Conservation (phyloP, 192 early-diverging fungal genomes). For the Chytriomyces hyalinus region DNA sequence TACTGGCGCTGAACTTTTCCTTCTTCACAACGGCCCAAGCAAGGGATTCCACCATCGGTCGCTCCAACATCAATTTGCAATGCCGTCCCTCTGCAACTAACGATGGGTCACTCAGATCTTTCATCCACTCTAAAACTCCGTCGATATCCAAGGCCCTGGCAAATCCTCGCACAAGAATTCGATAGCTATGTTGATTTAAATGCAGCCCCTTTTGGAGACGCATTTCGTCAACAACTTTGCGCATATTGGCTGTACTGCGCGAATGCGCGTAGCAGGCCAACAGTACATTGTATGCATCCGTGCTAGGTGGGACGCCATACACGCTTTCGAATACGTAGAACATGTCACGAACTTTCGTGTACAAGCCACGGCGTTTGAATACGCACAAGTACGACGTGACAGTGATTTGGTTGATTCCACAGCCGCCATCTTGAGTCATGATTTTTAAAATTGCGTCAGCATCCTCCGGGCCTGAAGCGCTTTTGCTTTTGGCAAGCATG, state of each 20-base stretch:
- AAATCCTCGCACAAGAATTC: background rate
- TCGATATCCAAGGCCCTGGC: background rate
- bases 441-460: conserved; percentile 18
- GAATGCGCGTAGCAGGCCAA: conserved; percentile 27
- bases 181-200: background rate
- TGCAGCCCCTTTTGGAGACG: too few relatives aligned
- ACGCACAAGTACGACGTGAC: conserved; percentile 39
- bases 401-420: conserved; percentile 22
- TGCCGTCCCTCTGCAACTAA: background rate
- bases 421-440: conserved; percentile 22
- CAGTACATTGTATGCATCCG: conserved; percentile 47
- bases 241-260: conserved; percentile 18
- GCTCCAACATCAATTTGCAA: background rate
- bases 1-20: background rate
- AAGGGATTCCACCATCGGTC: background rate
- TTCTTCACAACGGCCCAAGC: background rate
- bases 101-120: background rate
- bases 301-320: conserved; percentile 35
- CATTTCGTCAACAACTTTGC: conserved; percentile 14
- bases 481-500: conserved; percentile 13
- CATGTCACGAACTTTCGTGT: conserved; percentile 3
- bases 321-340: conserved; percentile 25
- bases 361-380: conserved; percentile 27
- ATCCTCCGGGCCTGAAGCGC: conserved; percentile 3
- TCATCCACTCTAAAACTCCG: background rate